Evolutionary conservation across 257 asterid genomes (phyloP).

Genomic region (Scutellaria barbata): DNA sequence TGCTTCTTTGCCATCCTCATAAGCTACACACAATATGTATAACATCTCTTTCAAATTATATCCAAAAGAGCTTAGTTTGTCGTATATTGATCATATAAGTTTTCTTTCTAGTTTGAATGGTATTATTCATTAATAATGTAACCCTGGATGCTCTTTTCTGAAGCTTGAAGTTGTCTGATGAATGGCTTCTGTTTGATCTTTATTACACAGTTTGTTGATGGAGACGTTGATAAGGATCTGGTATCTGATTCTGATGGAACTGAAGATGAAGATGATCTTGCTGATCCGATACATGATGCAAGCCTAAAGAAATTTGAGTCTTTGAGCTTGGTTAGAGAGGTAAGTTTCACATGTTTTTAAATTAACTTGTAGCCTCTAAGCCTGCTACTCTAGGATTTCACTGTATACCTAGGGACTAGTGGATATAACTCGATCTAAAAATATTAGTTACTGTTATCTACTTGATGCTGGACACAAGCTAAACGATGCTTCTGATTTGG

Average conservation of each 20-base stretch:
- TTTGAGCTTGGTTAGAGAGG: conserved; percentile 58
- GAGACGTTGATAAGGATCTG: conserved; percentile 47
- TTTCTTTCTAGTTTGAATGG: background rate
- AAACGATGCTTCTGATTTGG: background rate
- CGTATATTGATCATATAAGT: background rate
- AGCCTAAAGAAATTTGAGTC: conserved; percentile 47
- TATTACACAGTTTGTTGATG: conserved; percentile 61
- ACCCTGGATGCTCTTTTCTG: too few species aligned
- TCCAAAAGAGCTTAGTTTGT: conserved; percentile 6
- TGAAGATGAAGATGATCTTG: conserved; percentile 51
- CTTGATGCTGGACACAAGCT: conserved; percentile 17
- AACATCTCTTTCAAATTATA: too few species aligned
- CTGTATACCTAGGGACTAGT: background rate
- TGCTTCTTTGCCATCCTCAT: background rate
- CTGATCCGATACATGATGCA: conserved; percentile 38
- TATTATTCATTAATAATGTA: too few species aligned
- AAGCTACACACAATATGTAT: too few species aligned
- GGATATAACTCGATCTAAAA: background rate
- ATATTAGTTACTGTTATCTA: background rate
- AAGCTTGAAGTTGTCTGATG: conserved; percentile 9
- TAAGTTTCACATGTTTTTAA: conserved; percentile 26
- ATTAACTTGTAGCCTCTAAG: background rate
- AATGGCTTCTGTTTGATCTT: conserved; percentile 31
- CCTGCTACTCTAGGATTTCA: background rate
- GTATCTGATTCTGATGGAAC: conserved; percentile 63